Base-by-base conservation (phyloP, 768 basidiomycete genomes). In the Tricholoma furcatifolium region DNA sequence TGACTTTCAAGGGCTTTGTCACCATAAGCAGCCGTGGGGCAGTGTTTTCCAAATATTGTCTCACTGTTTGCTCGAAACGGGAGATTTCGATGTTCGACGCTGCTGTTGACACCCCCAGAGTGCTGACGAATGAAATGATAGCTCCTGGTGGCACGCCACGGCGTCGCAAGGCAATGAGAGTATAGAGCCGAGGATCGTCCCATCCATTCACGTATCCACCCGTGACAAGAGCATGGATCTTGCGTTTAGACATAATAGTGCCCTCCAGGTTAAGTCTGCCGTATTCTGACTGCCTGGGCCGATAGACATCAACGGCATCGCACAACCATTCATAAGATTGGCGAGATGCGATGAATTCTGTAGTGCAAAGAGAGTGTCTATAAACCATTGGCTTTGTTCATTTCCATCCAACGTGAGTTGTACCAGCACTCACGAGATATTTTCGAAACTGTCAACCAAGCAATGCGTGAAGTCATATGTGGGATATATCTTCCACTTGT, bases 381-480 rank as follows among this genome's bases (percentile, higher is more conserved):
- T n/a, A 40, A 9, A 27, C 4, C 45, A 18, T 11, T 3, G 17
- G 15, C 58, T 18, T 65, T 43, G n/a, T 30, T 45, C 14, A 21
- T 18, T 20, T 32, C 11, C 38, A 3, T 21, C 36, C n/a, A 50
- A 46, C 53, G 23, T 31, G 7, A 46, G 47, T 30, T 2, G n/a
- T 38, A 43, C 5, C 39, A 21, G 20, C 8, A 83, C 95, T 68
- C 64, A 98, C 97, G 95, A 92, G 58, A 99, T 98, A 67, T 98
- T 97, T 70, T 99, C 97, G 65, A 99, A 89, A 63, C 95, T 98
- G 80, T 99, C 97, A 50, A 92, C 91, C 48, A 99, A 73, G 71
- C 97, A 98, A 74, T 99, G 97, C 0, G 97, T 97, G 68, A 96
- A 98, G 67, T 99, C 97, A 67, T 99, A 99, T 0, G 95, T 98